phyloP scores from a whole-genome alignment of 225 moss, liverwort and hornwort species.

The Marchantia paleacea region DNA sequence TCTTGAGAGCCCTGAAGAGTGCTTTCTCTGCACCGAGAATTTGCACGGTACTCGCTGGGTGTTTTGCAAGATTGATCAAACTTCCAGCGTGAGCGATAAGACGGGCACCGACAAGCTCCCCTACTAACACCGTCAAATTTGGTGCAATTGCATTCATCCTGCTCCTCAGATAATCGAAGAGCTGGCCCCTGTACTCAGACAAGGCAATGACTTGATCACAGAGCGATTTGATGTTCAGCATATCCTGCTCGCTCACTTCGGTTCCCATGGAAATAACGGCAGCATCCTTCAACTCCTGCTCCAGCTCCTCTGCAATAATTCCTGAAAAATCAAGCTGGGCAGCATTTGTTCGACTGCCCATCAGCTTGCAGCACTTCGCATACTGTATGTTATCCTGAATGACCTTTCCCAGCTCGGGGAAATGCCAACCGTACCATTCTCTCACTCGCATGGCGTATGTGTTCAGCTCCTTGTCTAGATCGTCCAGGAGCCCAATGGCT shows the following conservation, averaged over 20 bases:
- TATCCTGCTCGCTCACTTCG: constrained; percentile 82
- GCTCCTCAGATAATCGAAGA: constrained; percentile 74
- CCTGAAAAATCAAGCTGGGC: constrained; percentile 71
- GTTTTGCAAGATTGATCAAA: constrained; percentile 72
- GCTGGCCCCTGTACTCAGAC: constrained; percentile 67
- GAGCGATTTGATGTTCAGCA: constrained; percentile 76
- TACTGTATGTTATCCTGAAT: constrained; percentile 79
- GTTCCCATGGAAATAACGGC: constrained; percentile 89
- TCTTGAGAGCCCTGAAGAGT: constrained; percentile 81
- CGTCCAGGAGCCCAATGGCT: constrained; percentile 80
- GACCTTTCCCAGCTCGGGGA: constrained; percentile 78
- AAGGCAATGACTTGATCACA: constrained; percentile 84
- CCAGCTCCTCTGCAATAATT: constrained; percentile 70
- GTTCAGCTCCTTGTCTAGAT: constrained; percentile 89
- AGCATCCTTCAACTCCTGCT: constrained; percentile 78
- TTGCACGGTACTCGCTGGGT: constrained; percentile 88
- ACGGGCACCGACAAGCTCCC: constrained; percentile 78
- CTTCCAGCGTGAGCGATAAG: constrained; percentile 85
- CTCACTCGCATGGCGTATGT: constrained; percentile 90
- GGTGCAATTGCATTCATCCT: constrained; percentile 90
- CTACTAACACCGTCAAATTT: constrained; percentile 74
- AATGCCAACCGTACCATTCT: constrained; percentile 96
- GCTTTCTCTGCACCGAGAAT: constrained; percentile 94
- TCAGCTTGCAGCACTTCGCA: constrained; percentile 66
- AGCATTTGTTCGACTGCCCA: constrained; percentile 66